Conservation (phyloP, 441 rosid species). For the Bruguiera hainesii region DNA sequence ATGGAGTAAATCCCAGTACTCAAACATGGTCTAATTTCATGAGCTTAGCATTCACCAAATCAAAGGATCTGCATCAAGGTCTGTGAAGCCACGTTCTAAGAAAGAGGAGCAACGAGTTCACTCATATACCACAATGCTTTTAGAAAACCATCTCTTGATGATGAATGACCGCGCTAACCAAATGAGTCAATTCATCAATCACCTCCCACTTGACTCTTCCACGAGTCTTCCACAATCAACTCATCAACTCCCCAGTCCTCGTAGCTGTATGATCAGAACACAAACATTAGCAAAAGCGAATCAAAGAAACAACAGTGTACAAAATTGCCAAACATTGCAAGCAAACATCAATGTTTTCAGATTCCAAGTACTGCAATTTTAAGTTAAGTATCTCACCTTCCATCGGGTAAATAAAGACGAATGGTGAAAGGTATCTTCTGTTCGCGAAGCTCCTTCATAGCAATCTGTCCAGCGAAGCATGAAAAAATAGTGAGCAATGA, state of each 20-base stretch:
- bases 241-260: constrained; percentile 96
- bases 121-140: neutral
- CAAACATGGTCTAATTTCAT: neutral
- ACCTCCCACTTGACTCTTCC: constrained; percentile 97
- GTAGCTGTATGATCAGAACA: constrained; percentile 37
- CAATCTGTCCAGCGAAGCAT: constrained; percentile 43
- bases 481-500: neutral
- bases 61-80: neutral
- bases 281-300: neutral
- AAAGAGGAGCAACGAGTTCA: neutral
- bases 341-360: neutral
- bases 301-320: neutral
- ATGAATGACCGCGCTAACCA: neutral
- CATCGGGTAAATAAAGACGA: constrained; percentile 74
- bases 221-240: constrained; percentile 83
- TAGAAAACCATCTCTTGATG: constrained; percentile 3
- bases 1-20: neutral
- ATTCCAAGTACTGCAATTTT: neutral
- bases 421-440: constrained; percentile 87
- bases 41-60: neutral
- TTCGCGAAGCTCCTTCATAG: constrained; percentile 87
- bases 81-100: neutral
- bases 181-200: constrained; percentile 30
- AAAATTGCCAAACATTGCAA: neutral
- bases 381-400: constrained; percentile 50